Conservation (phyloP, 2,329 filamentous ascomycete genomes). For the Cercospora beticola region DNA sequence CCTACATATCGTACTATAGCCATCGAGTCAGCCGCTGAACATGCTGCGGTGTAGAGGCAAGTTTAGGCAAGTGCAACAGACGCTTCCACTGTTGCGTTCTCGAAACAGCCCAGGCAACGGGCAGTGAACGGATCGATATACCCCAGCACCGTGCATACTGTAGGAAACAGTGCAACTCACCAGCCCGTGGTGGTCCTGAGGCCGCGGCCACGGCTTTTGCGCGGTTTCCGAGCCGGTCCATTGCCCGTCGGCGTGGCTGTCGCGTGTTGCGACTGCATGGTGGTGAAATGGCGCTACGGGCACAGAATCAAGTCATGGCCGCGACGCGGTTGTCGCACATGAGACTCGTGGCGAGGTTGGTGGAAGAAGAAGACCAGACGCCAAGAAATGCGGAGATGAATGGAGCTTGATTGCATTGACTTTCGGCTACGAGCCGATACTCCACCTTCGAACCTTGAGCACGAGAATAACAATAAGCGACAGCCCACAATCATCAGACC, state of each 20-base stretch:
- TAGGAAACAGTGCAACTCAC: constrained; percentile 10
- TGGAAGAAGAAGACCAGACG: background rate
- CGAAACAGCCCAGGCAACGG: background rate
- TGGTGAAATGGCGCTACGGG: background rate
- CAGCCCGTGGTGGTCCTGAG: constrained; percentile 29
- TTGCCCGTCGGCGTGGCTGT: background rate
- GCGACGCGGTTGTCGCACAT: constrained; percentile 7
- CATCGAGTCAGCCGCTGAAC: background rate
- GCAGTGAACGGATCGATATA: background rate
- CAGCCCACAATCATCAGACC: background rate
- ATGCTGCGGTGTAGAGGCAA: background rate
- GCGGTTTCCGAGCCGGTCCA: constrained; percentile 28
- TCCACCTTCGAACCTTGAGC: background rate
- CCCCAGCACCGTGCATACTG: background rate
- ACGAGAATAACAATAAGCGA: background rate
- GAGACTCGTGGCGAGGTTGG: constrained; percentile 8
- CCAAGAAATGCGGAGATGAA: constrained; percentile 2
- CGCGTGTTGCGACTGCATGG: background rate
- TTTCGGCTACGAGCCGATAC: background rate
- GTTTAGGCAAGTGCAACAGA: background rate
- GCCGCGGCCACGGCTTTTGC: constrained; percentile 35
- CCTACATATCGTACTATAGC: constrained; percentile 27
- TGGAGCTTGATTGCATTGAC: background rate
- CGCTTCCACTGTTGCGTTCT: constrained; percentile 15
- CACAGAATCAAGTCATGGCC: background rate